Base-by-base conservation (phyloP, 2,329 filamentous ascomycete species). In the Annulohypoxylon truncatum region DNA sequence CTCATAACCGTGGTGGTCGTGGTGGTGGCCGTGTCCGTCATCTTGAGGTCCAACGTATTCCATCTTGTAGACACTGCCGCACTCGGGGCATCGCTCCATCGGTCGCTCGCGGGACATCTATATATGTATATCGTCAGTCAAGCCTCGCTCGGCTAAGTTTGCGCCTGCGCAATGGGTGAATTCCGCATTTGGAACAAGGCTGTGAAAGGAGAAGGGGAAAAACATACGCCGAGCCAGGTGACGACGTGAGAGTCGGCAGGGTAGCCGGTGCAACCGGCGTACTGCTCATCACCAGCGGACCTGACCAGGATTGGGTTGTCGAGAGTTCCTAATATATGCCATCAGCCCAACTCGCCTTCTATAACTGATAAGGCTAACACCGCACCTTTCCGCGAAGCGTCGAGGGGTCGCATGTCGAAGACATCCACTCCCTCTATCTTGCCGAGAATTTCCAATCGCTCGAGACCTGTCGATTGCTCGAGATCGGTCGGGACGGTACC, bases 351-450 rank as follows among this genome's bases (percentile, higher is more conserved):
- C 53, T 58, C 38, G 12, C 24, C 48, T 38, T 46, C 53, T 20
- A 40, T 47, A n/a, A 33, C 26, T 42, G 12, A 33, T 9, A 62
- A 29, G 22, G 47, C 29, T 24, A 10, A 15, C 4, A 46, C 12
- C 70, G 50, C 86, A 92, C 95, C 95, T 82, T 88, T 88, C 79
- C 96, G 90, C 81, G 92, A 96, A 71, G 95, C 87, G 81, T 98
- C 96, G 75, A 99, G 89, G 70, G 96, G 96, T 82, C 89, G 91
- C 96, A 98, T 97, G 84, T 99, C 94, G 85, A 99, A 99, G 80
- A 98, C 86, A 79, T 99, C 96, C 76, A 97, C 85, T 73, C 96
- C 94, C 87, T 98, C 93, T 92, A 98, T 97, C 90, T 99, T 99
- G 83, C 96, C 96, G 80, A 99, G 87, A 78, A 99, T 96, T 84